These are phyloP conservation scores for Arctium minus DNA, from an alignment of 129 eudicot species.

Conservation along the genomic window DNA sequence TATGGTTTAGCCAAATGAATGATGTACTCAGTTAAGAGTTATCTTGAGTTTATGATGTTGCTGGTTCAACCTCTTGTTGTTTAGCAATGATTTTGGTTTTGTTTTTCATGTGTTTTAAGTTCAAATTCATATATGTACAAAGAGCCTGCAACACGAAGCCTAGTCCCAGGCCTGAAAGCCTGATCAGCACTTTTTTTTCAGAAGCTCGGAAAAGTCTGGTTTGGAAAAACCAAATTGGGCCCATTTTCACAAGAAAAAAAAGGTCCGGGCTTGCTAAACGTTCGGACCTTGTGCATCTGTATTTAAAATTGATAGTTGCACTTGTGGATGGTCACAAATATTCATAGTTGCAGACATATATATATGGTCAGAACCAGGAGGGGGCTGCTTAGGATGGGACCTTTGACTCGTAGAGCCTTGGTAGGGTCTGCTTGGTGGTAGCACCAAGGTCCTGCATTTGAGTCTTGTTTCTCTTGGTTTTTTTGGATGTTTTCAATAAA, in stretches of 20 bases:
- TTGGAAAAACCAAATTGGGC: background rate
- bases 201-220: background rate
- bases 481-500: background rate
- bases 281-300: background rate
- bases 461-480: background rate
- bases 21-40: background rate
- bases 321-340: background rate
- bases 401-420: background rate
- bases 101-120: background rate
- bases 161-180: too few relatives aligned
- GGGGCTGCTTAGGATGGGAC: background rate
- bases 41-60: background rate
- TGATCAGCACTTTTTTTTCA: background rate
- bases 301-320: background rate
- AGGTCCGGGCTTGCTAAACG: background rate
- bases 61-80: constrained; percentile 13
- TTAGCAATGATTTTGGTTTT: background rate
- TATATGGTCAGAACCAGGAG: too few relatives aligned
- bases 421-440: background rate
- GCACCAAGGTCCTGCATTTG: background rate
- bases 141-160: background rate
- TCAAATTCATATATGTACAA: background rate
- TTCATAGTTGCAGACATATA: too few relatives aligned
- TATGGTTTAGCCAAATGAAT: constrained; percentile 6
- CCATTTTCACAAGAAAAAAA: too few relatives aligned